Evolutionary conservation across 2,329 filamentous ascomycete species (phyloP).

Genomic region (Sporothrix variecibatus): DNA sequence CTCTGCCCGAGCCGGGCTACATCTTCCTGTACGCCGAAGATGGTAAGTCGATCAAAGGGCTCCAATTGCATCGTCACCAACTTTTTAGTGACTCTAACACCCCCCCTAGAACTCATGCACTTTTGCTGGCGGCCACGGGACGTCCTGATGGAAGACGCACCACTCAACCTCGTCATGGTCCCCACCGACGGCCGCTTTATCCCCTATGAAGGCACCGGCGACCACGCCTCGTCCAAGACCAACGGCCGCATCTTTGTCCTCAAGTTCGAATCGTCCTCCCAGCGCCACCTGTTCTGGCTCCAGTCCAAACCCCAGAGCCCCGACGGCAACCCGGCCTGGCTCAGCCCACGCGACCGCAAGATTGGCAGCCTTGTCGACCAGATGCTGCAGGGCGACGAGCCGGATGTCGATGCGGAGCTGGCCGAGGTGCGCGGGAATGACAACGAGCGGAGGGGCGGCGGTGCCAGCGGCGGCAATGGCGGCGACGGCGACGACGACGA

Average conservation of each 20-base stretch:
- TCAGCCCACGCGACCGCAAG: constrained; percentile 83
- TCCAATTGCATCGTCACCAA: neutral
- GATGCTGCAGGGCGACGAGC: constrained; percentile 84
- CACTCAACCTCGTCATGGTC: constrained; percentile 91
- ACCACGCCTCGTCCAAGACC: constrained; percentile 62
- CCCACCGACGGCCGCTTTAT: constrained; percentile 85
- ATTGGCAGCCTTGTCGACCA: constrained; percentile 84
- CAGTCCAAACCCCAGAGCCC: constrained; percentile 82
- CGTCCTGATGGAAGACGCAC: constrained; percentile 69
- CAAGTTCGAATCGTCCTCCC: constrained; percentile 90
- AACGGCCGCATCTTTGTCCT: constrained; percentile 91
- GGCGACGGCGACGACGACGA: constrained; percentile 57
- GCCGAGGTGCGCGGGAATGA: constrained; percentile 57
- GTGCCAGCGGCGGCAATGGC: constrained; percentile 37
- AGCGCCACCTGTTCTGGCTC: constrained; percentile 93
- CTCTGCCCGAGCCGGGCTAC: constrained; percentile 74
- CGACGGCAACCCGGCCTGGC: constrained; percentile 70
- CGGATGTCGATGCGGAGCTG: constrained; percentile 75
- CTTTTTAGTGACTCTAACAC: neutral
- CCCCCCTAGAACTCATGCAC: constrained; percentile 72
- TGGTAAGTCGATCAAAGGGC: constrained; percentile 49
- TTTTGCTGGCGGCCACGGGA: constrained; percentile 94
- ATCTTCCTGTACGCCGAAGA: constrained; percentile 92
- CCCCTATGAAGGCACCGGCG: constrained; percentile 68
- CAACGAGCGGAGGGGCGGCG: constrained; percentile 39